Evolutionary conservation across 495 filamentous ascomycete genomes (phyloP), one percentile per base, ranked within the genome.

Genomic region (Annulohypoxylon maeteangense): DNA sequence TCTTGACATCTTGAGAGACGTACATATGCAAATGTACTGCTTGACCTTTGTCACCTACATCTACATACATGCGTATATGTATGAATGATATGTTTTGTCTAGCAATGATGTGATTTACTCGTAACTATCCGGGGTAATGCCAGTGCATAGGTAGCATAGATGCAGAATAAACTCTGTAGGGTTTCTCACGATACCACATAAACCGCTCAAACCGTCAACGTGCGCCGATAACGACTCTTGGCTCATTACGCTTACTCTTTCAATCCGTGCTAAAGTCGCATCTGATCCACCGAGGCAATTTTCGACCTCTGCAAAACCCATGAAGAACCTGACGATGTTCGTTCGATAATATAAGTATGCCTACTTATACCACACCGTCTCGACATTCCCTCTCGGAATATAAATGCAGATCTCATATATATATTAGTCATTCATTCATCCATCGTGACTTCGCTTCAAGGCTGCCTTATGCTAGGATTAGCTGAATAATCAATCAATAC

Each of bases 71-170:
- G n/a, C n/a, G 36, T 40, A 40, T 40, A 40, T 45, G 29, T 31
- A 22, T 47, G 12, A 25, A 32, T 36, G 61, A 32, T 38, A 60
- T 36, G 59, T 53, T 34, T 34, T 51, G 1, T 31, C 20, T 44
- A 44, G 59, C 18, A 20, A 59, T 64, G 67, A 69, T 69, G 67
- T 18, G 59, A 64, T 59, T 58, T 25, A 4, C 20, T 51, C 8
- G 60, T 54, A 57, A 57, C 36, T 10, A 14, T 40, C 36, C 36
- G 36, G 36, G 36, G 36, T 40, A 60, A 7, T 27, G 16, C 29
- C 1, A 45, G 45, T 32, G 22, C 22, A 44, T 40, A 11, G 11
- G n/a, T 7, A 27, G 34, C 45, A 34, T 5, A 56, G 14, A 4
- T 29, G 23, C 48, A 53, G 29, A 54, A 54, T 32, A 54, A 57